A percentile compares a stretch with the other conserved stretches of the same genome.
These are phyloP conservation scores for Geosiphon pyriformis DNA, from an alignment of 192 early-diverging fungal genomes.

Conservation along the genomic window DNA sequence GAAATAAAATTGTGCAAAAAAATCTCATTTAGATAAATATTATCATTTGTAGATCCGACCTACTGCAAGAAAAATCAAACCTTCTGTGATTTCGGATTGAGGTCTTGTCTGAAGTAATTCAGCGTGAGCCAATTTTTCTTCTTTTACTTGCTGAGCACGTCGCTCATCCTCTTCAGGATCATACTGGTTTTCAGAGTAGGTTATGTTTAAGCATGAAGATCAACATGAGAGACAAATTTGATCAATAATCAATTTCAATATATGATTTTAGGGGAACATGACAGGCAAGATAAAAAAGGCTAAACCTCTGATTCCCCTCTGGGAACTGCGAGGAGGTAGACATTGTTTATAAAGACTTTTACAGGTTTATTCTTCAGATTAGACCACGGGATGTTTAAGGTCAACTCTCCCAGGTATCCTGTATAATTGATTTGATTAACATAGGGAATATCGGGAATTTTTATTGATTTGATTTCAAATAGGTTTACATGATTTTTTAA, in stretches of 20 bases:
- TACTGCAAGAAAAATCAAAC: background rate
- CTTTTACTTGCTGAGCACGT: constrained; percentile 72
- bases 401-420: constrained; percentile 91
- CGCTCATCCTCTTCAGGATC: constrained; percentile 77
- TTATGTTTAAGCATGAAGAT: background rate
- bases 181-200: constrained; percentile 44
- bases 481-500: background rate
- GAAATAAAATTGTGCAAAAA: background rate
- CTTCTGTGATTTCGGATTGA: constrained; percentile 26
- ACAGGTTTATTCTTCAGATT: constrained; percentile 95
- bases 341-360: constrained; percentile 80
- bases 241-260: no score
- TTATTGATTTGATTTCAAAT: background rate
- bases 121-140: constrained; percentile 73
- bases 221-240: background rate
- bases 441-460: background rate
- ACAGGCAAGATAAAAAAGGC: background rate
- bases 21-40: no score
- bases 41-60: no score
- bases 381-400: constrained; percentile 92
- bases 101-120: constrained; percentile 52
- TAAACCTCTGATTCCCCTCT: constrained; percentile 60
- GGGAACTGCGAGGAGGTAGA: constrained; percentile 83
- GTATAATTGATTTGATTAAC: background rate
- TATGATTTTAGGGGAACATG: no score